Conservation (phyloP, 2,329 filamentous ascomycete species). For the Tolypocladium paradoxum region DNA sequence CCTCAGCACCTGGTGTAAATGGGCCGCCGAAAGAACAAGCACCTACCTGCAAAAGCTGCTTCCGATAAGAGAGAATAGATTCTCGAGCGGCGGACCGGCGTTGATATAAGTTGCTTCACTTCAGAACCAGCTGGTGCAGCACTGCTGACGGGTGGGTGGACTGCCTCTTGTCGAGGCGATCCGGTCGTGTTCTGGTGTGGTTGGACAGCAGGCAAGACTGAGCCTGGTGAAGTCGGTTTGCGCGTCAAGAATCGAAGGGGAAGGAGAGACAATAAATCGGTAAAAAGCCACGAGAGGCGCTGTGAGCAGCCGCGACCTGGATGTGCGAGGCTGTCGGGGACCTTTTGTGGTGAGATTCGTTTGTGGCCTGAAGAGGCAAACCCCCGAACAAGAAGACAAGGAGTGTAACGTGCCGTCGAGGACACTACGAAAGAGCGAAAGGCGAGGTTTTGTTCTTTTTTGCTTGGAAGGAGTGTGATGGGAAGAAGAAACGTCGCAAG, state of each 20-base stretch:
- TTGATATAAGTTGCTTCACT: background rate
- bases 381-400: background rate
- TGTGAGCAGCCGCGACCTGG: background rate
- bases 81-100: background rate
- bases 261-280: background rate
- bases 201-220: background rate
- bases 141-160: background rate
- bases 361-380: background rate
- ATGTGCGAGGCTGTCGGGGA: background rate
- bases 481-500: background rate
- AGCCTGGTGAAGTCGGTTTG: background rate
- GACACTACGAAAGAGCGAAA: background rate
- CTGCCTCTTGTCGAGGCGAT: background rate
- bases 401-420: background rate
- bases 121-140: background rate
- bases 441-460: background rate
- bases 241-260: background rate
- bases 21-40: background rate
- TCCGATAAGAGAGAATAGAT: background rate
- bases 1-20: background rate
- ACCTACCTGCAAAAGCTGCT: background rate
- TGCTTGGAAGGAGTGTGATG: background rate
- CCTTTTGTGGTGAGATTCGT: background rate
- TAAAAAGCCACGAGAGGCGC: background rate
- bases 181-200: background rate